Evolutionary conservation across 306 rosid species (phyloP).

Genomic region (Sicyos edulis): DNA sequence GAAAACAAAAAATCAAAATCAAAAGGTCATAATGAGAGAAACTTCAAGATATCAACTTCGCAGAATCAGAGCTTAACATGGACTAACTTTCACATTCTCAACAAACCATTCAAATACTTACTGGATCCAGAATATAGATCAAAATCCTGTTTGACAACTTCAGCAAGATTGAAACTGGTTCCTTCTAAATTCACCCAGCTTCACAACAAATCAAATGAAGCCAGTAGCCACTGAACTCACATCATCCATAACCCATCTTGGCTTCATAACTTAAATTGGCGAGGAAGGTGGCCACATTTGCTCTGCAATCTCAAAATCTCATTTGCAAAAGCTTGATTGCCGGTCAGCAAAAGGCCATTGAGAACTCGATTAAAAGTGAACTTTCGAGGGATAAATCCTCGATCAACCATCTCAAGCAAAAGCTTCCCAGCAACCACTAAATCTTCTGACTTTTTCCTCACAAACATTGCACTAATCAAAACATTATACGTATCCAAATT

Average conservation of each 20-base stretch:
- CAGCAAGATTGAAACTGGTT: neutral
- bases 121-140: neutral
- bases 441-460: conserved; percentile 70
- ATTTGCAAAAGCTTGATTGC: conserved; percentile 71
- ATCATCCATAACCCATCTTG: neutral
- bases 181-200: neutral
- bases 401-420: conserved; percentile 72
- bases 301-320: conserved; percentile 72
- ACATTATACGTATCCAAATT: conserved; percentile 80
- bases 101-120: neutral
- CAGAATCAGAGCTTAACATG: neutral
- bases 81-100: neutral
- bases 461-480: conserved; percentile 78
- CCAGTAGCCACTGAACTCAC: neutral
- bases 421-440: conserved; percentile 72
- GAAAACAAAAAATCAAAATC: too few species aligned
- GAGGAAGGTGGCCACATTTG: conserved; percentile 58
- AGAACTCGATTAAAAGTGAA: conserved; percentile 59
- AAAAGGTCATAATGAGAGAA: neutral
- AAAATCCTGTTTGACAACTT: neutral
- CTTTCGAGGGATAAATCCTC: conserved; percentile 73
- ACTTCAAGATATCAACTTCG: conserved; percentile 11
- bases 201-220: neutral
- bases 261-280: conserved; percentile 48
- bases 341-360: conserved; percentile 65